These are phyloP conservation scores for Triadica sebifera DNA, from an alignment of 345 rosid genomes.

Conservation along the genomic window DNA sequence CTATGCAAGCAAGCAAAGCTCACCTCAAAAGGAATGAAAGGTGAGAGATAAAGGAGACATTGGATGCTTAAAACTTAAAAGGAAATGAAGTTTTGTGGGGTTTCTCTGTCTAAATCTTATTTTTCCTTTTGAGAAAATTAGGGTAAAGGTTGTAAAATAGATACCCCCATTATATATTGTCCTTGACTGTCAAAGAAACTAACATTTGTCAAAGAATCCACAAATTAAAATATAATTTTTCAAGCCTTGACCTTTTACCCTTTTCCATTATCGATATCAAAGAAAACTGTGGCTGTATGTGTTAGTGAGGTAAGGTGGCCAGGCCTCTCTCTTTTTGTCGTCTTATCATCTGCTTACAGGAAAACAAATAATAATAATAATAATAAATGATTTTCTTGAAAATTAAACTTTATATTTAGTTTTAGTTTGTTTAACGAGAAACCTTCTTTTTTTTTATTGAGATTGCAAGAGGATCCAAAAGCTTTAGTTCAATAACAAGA, in stretches of 20 bases:
- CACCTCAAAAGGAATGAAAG: conserved; percentile 73
- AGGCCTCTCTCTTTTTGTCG: conserved; percentile 37
- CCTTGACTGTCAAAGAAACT: conserved; percentile 36
- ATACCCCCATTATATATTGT: conserved; percentile 33
- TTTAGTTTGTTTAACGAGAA: conserved; percentile 10
- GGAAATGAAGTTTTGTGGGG: conserved; percentile 42
- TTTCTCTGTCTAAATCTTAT: conserved; percentile 38
- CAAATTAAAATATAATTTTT: conserved; percentile 10
- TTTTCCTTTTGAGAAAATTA: conserved; percentile 4
- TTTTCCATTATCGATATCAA: conserved; percentile 28
- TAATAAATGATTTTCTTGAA: conserved; percentile 13
- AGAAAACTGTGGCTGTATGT: conserved; percentile 12
- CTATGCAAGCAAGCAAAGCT: conserved; percentile 12
- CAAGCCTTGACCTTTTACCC: conserved; percentile 11
- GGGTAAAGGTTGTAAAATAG: not conserved
- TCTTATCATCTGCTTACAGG: conserved; percentile 1
- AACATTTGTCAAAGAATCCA: conserved; percentile 52
- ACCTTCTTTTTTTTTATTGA: conserved; percentile 19
- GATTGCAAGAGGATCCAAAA: conserved; percentile 33
- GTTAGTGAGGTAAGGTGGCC: conserved; percentile 15
- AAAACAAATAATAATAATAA: conserved; percentile 14
- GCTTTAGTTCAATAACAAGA: conserved; percentile 11
- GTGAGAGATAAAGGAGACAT: conserved; percentile 38
- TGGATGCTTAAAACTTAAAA: conserved; percentile 45
- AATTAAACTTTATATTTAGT: conserved; percentile 3